phyloP scores from a whole-genome alignment of 371 early-diverging fungal genomes.

The Mortierella sp. region DNA sequence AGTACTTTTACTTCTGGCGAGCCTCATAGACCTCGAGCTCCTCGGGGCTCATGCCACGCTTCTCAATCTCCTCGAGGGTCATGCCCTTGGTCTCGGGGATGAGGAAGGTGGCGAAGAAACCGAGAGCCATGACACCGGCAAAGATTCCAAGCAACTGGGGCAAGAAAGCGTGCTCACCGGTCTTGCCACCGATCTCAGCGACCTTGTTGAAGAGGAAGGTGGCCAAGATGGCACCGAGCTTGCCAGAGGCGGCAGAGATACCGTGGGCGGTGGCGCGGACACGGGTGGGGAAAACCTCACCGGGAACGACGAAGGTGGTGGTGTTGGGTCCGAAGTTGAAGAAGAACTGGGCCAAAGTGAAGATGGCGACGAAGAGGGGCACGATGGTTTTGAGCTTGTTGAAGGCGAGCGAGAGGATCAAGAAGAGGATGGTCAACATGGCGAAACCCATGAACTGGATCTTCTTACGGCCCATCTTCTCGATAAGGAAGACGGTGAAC shows the following conservation, averaged over 20 bases:
- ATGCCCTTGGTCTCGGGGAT: slow-evolving; percentile 64
- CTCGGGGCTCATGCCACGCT: slow-evolving; percentile 39
- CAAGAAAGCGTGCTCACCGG: slow-evolving; percentile 73
- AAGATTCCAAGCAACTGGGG: slow-evolving; percentile 78
- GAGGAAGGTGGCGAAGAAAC: slow-evolving; percentile 54
- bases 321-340: slow-evolving; percentile 91
- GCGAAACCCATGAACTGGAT: slow-evolving; percentile 84
- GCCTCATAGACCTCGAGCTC: neutral
- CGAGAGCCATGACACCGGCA: slow-evolving; percentile 60
- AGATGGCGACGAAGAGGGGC: slow-evolving; percentile 79
- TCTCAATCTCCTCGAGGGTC: slow-evolving; percentile 71
- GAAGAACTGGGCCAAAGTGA: slow-evolving; percentile 80
- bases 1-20: neutral
- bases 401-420: slow-evolving; percentile 73
- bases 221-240: slow-evolving; percentile 86
- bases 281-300: slow-evolving; percentile 93
- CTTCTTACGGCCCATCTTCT: slow-evolving; percentile 78
- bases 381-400: slow-evolving; percentile 66
- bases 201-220: slow-evolving; percentile 52
- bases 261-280: slow-evolving; percentile 91
- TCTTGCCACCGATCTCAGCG: slow-evolving; percentile 42
- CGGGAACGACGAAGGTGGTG: slow-evolving; percentile 92
- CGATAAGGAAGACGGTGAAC: slow-evolving; percentile 81
- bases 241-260: slow-evolving; percentile 91
- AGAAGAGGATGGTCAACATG: slow-evolving; percentile 75